Evolutionary conservation across 495 filamentous ascomycete genomes (phyloP), one percentile per base, ranked within the genome.

Genomic region (Hypoxylon fuscum): DNA sequence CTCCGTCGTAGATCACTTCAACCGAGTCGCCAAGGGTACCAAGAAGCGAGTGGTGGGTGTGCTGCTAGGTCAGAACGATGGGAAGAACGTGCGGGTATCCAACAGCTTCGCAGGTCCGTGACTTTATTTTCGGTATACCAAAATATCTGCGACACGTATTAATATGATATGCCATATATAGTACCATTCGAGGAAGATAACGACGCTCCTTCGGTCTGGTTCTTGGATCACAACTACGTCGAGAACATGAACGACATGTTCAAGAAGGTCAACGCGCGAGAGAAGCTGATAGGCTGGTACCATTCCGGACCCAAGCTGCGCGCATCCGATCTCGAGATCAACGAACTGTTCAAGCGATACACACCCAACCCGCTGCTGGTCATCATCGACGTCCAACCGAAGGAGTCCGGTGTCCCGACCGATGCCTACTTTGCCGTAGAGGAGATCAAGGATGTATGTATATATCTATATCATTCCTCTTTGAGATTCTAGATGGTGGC

Each of bases 161-260:
- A 23, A 48, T 59, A 52, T 70, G 44, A 2, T 25, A 9, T 25
- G 50, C 4, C 44, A 27, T 31, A 53, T 59, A 67, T 75, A 97
- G 95, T 98, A 18, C 95, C 95, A 2, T 98, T 98, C 74, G 95
- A 98, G 77, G 95, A 98, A 81, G 95, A 98, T 75, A 93, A 96
- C 65, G 96, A 96, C 74, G 94, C 98, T 75, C 94, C 95, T 6
- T 95, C 93, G 17, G 95, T 98, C 64, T 98, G 95, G 95, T 98
- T 98, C 75, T 81, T 98, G 50, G 95, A 98, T 68, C 95, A 98
- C 85, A 98, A 98, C 83, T 98, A 97, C 71, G 90, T 98, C 75
- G 96, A 98, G 77, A 91, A 89, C 63, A 98, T 98, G 95, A 95
- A 93, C 83, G 95, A 98, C 77, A 98, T 98, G 95, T 98, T 98